Base-by-base conservation (phyloP, 2,329 filamentous ascomycete genomes). In the Dothiorella sarmentorum region DNA sequence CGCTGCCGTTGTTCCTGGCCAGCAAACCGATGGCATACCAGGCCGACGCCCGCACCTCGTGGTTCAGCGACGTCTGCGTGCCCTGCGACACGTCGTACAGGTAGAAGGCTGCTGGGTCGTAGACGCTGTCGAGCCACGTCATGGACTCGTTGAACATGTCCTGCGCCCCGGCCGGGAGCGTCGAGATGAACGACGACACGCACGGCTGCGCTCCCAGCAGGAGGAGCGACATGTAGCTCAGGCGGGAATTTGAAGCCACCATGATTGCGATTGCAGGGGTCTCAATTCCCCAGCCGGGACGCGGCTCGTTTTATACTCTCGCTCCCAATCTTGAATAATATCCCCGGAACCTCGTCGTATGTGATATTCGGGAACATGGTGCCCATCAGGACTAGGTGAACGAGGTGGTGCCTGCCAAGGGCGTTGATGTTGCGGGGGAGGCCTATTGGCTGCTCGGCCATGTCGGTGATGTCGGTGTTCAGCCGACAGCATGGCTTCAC, bases 21-120 rank as follows among this genome's bases (percentile, higher is more conserved):
- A 86, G 68, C 3, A 86, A 73, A 0, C 83, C 83, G 4, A 81
- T 73, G 0, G 82, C 81, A 66, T 86, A 85, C 83, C 84, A 86
- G 0, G 76, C 76, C 0, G 81, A 82, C 42, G 76, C 79, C 56
- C 82, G 76, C 0, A 82, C 85, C 43, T 84, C 82, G 60, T 85
- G 82, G 2, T 77, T 73, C 6, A 83, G 70, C 0, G 81, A 79
- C 37, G 52, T 56, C 29, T 56, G 52, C 4, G 40, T 35, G 27
- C 52, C 38, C 38, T 56, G 52, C 7, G 74, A 66, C 2, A 73
- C 71, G 59, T 75, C 70, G 66, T 82, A 83, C 15, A 85, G 68
- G 59, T 85, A 85, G 0, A 79, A 79, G 5, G 76, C 76, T 2
- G 69, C 68, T 2, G 71, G 56, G 61, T 86, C 83, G 63, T 84